phyloP scores from a whole-genome alignment of 2,329 filamentous ascomycete species.

The Diaporthe velutina region DNA sequence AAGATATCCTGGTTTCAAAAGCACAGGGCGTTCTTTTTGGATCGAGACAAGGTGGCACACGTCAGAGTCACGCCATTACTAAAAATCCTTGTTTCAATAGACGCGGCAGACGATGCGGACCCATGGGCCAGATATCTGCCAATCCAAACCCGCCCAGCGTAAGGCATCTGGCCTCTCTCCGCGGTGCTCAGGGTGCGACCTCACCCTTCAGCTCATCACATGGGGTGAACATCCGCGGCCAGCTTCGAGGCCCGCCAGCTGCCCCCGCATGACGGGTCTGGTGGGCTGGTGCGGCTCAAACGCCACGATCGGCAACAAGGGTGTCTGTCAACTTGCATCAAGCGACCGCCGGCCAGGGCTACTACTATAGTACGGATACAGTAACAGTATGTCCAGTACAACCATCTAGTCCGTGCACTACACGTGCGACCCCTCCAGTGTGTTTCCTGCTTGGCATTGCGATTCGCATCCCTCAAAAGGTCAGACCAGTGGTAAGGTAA shows the following conservation, averaged over 20 bases:
- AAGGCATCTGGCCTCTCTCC: slow-evolving; percentile 12
- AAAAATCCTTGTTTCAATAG: slow-evolving; percentile 36
- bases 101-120: slow-evolving; percentile 26
- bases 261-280: slow-evolving; percentile 18
- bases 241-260: neutral
- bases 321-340: slow-evolving; percentile 19
- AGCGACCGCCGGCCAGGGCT: slow-evolving; percentile 20
- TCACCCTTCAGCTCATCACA: slow-evolving; percentile 9
- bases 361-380: neutral
- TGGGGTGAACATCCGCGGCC: slow-evolving; percentile 30
- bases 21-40: slow-evolving; percentile 22
- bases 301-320: slow-evolving; percentile 33
- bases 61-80: slow-evolving; percentile 31
- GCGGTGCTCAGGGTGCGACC: slow-evolving; percentile 6
- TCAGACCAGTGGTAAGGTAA: slow-evolving; percentile 14
- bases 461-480: slow-evolving; percentile 2
- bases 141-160: slow-evolving; percentile 4
- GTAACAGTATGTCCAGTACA: neutral
- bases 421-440: slow-evolving; percentile 11
- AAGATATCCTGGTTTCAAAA: slow-evolving; percentile 33
- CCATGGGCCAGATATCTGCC: neutral
- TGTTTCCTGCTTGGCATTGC: neutral
- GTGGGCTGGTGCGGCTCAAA: slow-evolving; percentile 37
- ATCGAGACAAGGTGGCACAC: slow-evolving; percentile 33
- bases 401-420: slow-evolving; percentile 3